Percentiles rank a stretch among this genome's conserved stretches.
Evolutionary conservation across 2,329 filamentous ascomycete species (phyloP).

Genomic region (Nakataea oryzae): DNA sequence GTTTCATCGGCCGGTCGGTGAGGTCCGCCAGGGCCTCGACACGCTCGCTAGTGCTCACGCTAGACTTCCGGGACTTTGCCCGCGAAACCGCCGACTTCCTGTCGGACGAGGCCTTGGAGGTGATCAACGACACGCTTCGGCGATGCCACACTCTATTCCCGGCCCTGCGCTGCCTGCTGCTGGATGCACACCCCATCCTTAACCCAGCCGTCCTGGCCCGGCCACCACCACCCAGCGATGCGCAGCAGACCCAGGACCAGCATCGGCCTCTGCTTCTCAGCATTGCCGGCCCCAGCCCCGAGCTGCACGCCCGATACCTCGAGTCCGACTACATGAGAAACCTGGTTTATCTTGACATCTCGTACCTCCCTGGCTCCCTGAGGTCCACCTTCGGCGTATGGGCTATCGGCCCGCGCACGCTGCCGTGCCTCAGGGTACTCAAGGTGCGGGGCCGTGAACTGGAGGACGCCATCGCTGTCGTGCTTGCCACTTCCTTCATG

Average conservation of each 20-base stretch:
- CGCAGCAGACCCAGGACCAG: not conserved
- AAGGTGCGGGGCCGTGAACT: slow-evolving; percentile 38
- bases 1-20: slow-evolving; percentile 30
- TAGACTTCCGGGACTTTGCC: slow-evolving; percentile 37
- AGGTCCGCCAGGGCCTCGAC: slow-evolving; percentile 24
- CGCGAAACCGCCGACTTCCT: slow-evolving; percentile 28
- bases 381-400: slow-evolving; percentile 19
- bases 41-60: slow-evolving; percentile 25
- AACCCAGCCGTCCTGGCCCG: slow-evolving; percentile 25
- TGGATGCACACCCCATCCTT: slow-evolving; percentile 35
- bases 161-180: slow-evolving; percentile 31
- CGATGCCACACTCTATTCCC: slow-evolving; percentile 29
- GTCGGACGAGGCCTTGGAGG: slow-evolving; percentile 24
- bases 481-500: slow-evolving; percentile 22
- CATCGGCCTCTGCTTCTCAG: slow-evolving; percentile 30
- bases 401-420: slow-evolving; percentile 14
- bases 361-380: slow-evolving; percentile 34
- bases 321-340: slow-evolving; percentile 20
- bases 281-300: slow-evolving; percentile 26
- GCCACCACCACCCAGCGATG: not conserved
- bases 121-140: slow-evolving; percentile 28
- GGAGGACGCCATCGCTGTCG: slow-evolving; percentile 24
- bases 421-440: slow-evolving; percentile 39
- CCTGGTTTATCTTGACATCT: slow-evolving; percentile 43
- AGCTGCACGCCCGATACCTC: slow-evolving; percentile 30